Conservation (phyloP, 2,329 filamentous ascomycete species). For the Talaromyces sp. region DNA sequence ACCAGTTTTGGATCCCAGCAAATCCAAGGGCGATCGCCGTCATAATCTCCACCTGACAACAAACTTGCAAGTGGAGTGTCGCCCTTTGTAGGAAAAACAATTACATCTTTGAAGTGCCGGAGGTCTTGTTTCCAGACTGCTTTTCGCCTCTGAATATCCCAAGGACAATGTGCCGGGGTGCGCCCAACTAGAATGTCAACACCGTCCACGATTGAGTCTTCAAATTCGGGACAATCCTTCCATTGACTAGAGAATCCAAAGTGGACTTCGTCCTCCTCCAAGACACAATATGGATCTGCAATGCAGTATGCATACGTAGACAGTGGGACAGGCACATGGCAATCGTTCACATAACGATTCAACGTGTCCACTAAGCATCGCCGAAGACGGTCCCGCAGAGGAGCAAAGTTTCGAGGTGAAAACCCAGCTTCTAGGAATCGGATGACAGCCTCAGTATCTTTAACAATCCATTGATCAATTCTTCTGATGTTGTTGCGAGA, state of each 20-base stretch:
- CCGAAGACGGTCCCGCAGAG: constrained; percentile 36
- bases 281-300: constrained; percentile 48
- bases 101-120: constrained; percentile 51
- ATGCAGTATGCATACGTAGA: constrained; percentile 54
- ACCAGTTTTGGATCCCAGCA: constrained; percentile 55
- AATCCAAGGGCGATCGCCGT: constrained; percentile 57
- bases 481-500: constrained; percentile 19
- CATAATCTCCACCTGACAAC: constrained; percentile 61
- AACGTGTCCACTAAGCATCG: constrained; percentile 37
- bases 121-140: constrained; percentile 48
- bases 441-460: constrained; percentile 30
- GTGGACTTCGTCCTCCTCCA: constrained; percentile 52
- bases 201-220: constrained; percentile 41
- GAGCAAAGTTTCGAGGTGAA: constrained; percentile 33
- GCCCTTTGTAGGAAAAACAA: constrained; percentile 53
- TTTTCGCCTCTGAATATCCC: constrained; percentile 53
- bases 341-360: constrained; percentile 37
- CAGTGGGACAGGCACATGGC: constrained; percentile 44
- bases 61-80: constrained; percentile 51
- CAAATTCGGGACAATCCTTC: constrained; percentile 31
- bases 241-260: constrained; percentile 48
- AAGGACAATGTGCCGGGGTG: constrained; percentile 52
- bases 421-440: constrained; percentile 44
- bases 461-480: constrained; percentile 31
- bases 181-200: constrained; percentile 52